Evolutionary conservation across 495 filamentous ascomycete species (phyloP).

Genomic region (Aspergillus cavernicola): DNA sequence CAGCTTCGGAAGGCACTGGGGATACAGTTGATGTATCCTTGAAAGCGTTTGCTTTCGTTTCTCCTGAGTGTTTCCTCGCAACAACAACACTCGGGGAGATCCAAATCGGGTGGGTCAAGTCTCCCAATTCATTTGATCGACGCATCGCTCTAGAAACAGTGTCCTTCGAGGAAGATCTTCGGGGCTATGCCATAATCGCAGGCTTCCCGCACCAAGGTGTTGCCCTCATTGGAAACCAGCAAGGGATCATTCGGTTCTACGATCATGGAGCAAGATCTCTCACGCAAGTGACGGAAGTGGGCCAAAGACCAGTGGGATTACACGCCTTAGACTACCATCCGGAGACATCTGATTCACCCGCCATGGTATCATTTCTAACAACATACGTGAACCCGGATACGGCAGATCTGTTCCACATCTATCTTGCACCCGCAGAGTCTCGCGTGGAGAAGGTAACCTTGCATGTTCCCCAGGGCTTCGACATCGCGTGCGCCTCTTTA

Average conservation of each 20-base stretch:
- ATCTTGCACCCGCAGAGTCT: conserved; percentile 16
- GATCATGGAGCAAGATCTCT: conserved; percentile 31
- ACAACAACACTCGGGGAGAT: conserved; percentile 59
- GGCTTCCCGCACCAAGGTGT: conserved; percentile 27
- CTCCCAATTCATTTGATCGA: conserved; percentile 2
- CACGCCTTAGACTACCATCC: conserved; percentile 22
- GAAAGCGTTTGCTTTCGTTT: conserved; percentile 64
- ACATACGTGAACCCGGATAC: conserved; percentile 26
- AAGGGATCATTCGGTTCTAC: conserved; percentile 34
- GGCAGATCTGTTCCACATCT: conserved; percentile 29
- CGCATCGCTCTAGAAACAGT: conserved; percentile 31
- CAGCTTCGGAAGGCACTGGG: conserved; percentile 4
- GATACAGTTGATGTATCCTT: conserved; percentile 15
- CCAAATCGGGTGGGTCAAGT: conserved; percentile 41
- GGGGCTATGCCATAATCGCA: conserved; percentile 27
- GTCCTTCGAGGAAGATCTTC: conserved; percentile 28
- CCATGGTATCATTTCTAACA: conserved; percentile 28
- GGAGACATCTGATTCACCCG: conserved; percentile 2
- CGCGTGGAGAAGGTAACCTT: conserved; percentile 22
- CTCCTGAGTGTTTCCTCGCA: conserved; percentile 50
- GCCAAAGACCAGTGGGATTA: conserved; percentile 26
- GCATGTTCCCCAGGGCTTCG: conserved; percentile 31
- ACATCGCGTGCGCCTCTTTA: conserved; percentile 35
- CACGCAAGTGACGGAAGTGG: conserved; percentile 18
- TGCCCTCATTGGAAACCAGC: conserved; percentile 34